Percentiles rank a stretch among this genome's conserved stretches.
Evolutionary conservation across 2,329 filamentous ascomycete genomes (phyloP).

Genomic region (Graphilbum ipis-grandicollis): DNA sequence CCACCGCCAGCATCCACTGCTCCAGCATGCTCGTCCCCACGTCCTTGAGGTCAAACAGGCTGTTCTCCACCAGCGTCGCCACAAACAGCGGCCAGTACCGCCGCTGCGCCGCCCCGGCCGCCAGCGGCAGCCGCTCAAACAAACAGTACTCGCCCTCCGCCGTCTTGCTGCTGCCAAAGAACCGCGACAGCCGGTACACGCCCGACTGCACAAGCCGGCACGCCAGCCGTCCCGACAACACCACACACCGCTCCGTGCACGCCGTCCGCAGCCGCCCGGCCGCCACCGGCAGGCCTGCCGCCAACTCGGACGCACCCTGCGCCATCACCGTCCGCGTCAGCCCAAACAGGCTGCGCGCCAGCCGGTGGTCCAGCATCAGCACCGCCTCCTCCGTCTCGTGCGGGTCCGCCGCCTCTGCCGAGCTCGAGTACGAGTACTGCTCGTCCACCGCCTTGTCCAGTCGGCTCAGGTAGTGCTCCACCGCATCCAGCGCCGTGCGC

Average conservation of each 20-base stretch:
- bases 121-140: conserved; percentile 25
- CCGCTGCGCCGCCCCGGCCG: conserved; percentile 23
- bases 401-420: conserved; percentile 11
- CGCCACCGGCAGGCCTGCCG: not conserved
- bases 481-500: conserved; percentile 23
- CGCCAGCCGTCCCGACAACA: conserved; percentile 27
- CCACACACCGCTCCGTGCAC: conserved; percentile 27
- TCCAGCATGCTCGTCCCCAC: conserved; percentile 27
- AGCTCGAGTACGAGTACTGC: conserved; percentile 21
- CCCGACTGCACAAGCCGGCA: conserved; percentile 26
- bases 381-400: conserved; percentile 29
- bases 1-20: conserved; percentile 34
- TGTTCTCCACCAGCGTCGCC: conserved; percentile 27
- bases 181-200: conserved; percentile 24
- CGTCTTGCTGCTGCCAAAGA: conserved; percentile 19
- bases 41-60: conserved; percentile 28
- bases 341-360: conserved; percentile 28
- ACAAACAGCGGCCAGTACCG: conserved; percentile 33
- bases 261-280: not conserved
- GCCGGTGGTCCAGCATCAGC: conserved; percentile 28
- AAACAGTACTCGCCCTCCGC: conserved; percentile 32
- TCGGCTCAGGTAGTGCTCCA: conserved; percentile 27
- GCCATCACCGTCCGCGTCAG: conserved; percentile 16
- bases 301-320: conserved; percentile 3
- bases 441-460: conserved; percentile 24